phyloP scores from a whole-genome alignment of 2,329 filamentous ascomycete genomes.

The Colletotrichum endophyticum region DNA sequence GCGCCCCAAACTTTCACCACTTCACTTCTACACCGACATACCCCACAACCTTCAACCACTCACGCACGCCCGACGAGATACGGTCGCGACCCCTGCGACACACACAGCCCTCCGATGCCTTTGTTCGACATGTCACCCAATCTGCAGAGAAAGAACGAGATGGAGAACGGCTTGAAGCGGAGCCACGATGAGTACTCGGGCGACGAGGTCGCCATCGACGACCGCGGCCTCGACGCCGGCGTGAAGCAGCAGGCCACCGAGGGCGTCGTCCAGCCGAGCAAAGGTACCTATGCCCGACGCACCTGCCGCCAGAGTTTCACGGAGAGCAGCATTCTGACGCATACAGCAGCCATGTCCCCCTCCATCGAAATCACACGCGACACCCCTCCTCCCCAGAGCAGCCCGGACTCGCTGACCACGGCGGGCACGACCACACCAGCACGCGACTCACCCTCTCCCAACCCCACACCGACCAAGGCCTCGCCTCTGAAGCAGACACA shows the following conservation, averaged over 20 bases:
- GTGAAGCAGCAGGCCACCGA: conserved; percentile 17
- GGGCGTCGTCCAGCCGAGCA: not conserved
- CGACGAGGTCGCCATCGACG: conserved; percentile 28
- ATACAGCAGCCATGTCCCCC: not conserved
- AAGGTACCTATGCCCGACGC: not conserved
- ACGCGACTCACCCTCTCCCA: conserved; percentile 37
- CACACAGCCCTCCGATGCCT: conserved; percentile 43
- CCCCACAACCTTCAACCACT: not conserved
- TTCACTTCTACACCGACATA: not conserved
- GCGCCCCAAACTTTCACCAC: not conserved
- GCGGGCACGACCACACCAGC: conserved; percentile 44
- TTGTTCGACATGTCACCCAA: conserved; percentile 53
- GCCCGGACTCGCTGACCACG: conserved; percentile 40
- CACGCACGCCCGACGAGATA: not conserved
- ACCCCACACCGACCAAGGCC: conserved; percentile 23
- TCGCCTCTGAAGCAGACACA: not conserved
- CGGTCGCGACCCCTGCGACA: conserved; percentile 4
- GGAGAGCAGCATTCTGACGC: not conserved
- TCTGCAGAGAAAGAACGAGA: conserved; percentile 40
- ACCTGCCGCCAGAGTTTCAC: not conserved
- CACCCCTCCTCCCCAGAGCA: conserved; percentile 13
- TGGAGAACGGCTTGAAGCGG: conserved; percentile 49
- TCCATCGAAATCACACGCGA: conserved; percentile 8
- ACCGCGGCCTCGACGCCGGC: conserved; percentile 4
- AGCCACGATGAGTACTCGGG: conserved; percentile 50